These are phyloP conservation scores for Solanum pinnatisectum DNA, from an alignment of 257 asterid species.

Conservation along the genomic window DNA sequence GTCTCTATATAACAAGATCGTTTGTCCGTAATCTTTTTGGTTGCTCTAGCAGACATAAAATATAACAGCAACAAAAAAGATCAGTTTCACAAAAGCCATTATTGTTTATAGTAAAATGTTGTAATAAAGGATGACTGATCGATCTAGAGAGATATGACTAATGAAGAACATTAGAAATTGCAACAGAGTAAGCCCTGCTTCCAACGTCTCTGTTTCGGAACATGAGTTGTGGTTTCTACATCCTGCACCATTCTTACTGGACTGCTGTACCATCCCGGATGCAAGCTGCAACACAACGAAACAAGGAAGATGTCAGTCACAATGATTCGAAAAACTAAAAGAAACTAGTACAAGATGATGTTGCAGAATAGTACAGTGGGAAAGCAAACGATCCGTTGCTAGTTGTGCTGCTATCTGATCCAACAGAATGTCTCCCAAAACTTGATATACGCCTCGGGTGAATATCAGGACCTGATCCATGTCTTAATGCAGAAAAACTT, in stretches of 20 bases:
- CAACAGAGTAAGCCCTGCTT: conserved; percentile 71
- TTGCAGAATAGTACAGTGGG: conserved; percentile 52
- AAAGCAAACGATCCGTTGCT: conserved; percentile 81
- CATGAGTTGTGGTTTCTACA: conserved; percentile 38
- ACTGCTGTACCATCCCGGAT: conserved; percentile 75
- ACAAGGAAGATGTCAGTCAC: background rate
- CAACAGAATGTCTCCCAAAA: conserved; percentile 66
- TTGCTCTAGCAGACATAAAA: background rate
- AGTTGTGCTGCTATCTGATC: conserved; percentile 79
- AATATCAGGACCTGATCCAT: conserved; percentile 23
- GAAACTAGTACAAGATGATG: background rate
- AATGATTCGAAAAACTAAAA: background rate
- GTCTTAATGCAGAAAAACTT: conserved; percentile 52
- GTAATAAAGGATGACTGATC: background rate
- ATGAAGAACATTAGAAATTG: conserved; percentile 39
- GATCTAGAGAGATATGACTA: background rate
- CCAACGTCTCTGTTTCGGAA: conserved; percentile 60
- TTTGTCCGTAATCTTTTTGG: background rate
- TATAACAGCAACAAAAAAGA: background rate
- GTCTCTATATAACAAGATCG: background rate
- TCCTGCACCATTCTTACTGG: conserved; percentile 66
- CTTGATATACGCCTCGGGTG: conserved; percentile 45
- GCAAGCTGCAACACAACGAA: conserved; percentile 44
- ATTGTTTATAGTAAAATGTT: background rate
- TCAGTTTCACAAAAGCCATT: background rate